These are phyloP conservation scores for Phanerodontia chrysosporium DNA, from an alignment of 768 basidiomycete genomes.

Conservation along the genomic window DNA sequence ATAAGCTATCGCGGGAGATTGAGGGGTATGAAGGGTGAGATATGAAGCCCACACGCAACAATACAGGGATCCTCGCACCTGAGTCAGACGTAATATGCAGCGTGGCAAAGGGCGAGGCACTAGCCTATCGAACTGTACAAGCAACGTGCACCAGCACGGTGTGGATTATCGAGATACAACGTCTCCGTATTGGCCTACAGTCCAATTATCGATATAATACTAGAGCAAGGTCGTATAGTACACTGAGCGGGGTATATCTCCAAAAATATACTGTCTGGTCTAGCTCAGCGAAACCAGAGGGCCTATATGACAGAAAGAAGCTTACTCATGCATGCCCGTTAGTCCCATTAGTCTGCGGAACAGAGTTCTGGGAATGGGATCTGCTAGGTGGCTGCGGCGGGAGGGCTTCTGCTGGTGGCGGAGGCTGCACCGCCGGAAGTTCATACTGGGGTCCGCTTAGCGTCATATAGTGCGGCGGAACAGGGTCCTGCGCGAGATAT, in stretches of 20 bases:
- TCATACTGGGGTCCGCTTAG: not conserved
- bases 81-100: not conserved
- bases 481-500: slow-evolving; percentile 24
- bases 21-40: not conserved
- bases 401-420: not conserved
- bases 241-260: not conserved
- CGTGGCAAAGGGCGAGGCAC: too few relatives aligned
- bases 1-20: too few relatives aligned
- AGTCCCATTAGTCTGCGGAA: slow-evolving; percentile 5
- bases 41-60: not conserved
- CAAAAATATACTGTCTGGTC: not conserved
- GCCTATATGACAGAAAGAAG: not conserved
- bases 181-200: not conserved
- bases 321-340: slow-evolving; percentile 6
- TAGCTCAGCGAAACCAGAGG: too few relatives aligned
- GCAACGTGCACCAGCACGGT: too few relatives aligned
- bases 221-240: not conserved
- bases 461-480: slow-evolving; percentile 20
- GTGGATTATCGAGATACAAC: too few relatives aligned
- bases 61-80: not conserved
- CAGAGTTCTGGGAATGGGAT: not conserved
- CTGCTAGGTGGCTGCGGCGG: not conserved
- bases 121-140: not conserved
- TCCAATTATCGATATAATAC: not conserved
- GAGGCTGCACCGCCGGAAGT: not conserved